Base-by-base conservation (phyloP, 208 protist genomes). In the Endotrypanum monterogeii region DNA sequence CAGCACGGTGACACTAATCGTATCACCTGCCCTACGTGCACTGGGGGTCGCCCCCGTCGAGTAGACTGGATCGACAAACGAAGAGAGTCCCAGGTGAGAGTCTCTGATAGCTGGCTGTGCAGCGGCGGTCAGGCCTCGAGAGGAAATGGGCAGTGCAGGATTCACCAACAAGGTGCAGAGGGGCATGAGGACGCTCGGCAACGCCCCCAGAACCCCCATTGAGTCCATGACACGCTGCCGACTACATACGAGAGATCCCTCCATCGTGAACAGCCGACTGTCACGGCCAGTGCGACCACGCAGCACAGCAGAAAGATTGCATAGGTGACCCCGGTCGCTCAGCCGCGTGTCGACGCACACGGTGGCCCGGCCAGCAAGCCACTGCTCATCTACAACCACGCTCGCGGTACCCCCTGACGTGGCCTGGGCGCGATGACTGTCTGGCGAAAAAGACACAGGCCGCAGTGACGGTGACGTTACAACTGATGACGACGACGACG, bases 281-380 rank as follows among this genome's bases (percentile, higher is more conserved):
- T 93, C 90, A 37, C 76, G 56, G 12, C 78, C 71, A 3, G 73
- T 41, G 18, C 84, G 79, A 25, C 85, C 88, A 44, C 82, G 80
- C 69, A 91, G 54, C 30, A 97, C 57, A 51, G 87, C 87, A 11
- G 93, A 83, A 16, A 95, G 73, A 79, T 97, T 97, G 80, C 91
- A 94, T 28, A 97, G 79, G 50, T 91, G 85, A 3, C 86, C 88
- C 46, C 76, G 73, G 52, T 94, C 91, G 35, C 84, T 83, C 68
- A 97, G 80, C 0, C 93, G 84, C 5, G 93, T 86, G 74, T 97
- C 93, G 46, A 97, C 82, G 71, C 86, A 92, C 35, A 97, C 83
- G 16, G 78, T 63, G 20, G 90, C 85, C 35, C 87, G 67, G 9
- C 69, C 81, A 1, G 80, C 77, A 6, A 87, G 80, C 58, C 86